Evolutionary conservation across 1,284 basidiomycete species (phyloP).

Genomic region (Dichomitus squalens): DNA sequence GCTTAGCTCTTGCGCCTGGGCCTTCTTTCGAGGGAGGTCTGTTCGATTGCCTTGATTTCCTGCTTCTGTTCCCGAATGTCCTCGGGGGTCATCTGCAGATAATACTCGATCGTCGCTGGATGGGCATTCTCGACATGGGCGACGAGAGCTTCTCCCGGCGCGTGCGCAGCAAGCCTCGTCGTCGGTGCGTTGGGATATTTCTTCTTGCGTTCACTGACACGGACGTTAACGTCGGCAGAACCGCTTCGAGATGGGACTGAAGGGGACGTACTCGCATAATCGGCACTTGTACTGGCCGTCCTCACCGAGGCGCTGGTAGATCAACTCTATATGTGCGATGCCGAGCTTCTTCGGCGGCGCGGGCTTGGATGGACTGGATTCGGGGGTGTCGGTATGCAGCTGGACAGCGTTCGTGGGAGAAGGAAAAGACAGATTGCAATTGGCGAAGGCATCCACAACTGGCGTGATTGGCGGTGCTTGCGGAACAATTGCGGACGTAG

Average conservation of each 20-base stretch:
- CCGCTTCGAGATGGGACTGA: neutral
- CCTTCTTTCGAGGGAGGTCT: too few relatives aligned
- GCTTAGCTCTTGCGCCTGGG: too few relatives aligned
- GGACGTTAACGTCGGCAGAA: neutral
- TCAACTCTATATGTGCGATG: slow-evolving; percentile 25
- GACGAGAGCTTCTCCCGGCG: slow-evolving; percentile 11
- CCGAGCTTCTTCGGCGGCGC: slow-evolving; percentile 14
- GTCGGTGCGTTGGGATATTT: neutral
- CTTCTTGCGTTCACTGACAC: neutral
- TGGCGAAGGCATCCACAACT: neutral
- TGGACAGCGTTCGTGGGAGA: slow-evolving; percentile 1
- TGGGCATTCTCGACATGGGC: slow-evolving; percentile 26
- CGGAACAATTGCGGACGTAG: neutral
- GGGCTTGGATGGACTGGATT: neutral
- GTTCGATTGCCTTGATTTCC: neutral
- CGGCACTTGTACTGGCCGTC: slow-evolving; percentile 20
- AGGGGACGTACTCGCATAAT: slow-evolving; percentile 25
- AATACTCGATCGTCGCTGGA: slow-evolving; percentile 15
- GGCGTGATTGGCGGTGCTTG: neutral
- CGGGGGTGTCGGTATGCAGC: neutral
- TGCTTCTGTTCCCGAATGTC: slow-evolving; percentile 15
- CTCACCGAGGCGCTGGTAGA: slow-evolving; percentile 17
- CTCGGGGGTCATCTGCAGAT: slow-evolving; percentile 18
- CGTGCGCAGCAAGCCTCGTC: slow-evolving; percentile 6
- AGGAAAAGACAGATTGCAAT: neutral